Conservation (phyloP, 192 early-diverging fungal genomes). For the Backusella parvicylindrica region DNA sequence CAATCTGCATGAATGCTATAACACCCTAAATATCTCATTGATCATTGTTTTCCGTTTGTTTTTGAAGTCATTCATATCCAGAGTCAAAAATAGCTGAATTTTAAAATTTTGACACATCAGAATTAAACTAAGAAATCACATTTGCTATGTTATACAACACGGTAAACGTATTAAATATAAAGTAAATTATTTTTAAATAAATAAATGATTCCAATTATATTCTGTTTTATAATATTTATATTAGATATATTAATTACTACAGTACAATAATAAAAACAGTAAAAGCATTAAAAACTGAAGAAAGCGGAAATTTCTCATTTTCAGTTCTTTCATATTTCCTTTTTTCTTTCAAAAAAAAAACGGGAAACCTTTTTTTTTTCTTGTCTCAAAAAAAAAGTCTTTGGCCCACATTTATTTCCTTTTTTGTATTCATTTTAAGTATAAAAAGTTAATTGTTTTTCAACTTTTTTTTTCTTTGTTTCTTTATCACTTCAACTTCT, state of each 20-base stretch:
- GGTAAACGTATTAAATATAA: background rate
- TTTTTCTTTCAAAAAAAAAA: background rate
- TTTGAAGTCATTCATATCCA: background rate
- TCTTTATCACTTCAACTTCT: background rate
- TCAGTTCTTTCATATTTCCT: background rate
- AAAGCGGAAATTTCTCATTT: background rate
- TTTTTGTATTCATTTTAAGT: background rate
- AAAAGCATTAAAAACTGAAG: background rate
- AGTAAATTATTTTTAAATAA: background rate
- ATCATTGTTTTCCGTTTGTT: background rate
- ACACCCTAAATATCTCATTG: background rate
- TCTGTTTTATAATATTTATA: background rate
- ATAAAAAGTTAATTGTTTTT: background rate
- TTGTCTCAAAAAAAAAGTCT: background rate
- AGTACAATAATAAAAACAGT: background rate
- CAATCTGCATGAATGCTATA: background rate
- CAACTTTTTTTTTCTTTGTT: background rate
- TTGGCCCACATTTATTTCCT: background rate
- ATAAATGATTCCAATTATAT: background rate
- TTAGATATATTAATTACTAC: background rate
- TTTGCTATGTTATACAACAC: background rate
- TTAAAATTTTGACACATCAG: background rate
- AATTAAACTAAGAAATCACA: background rate
- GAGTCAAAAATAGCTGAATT: background rate
- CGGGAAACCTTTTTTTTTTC: background rate